A percentile compares a stretch with the other conserved stretches of the same genome.
Conservation (phyloP, 306 rosid species). For the Trifolium pratense region DNA sequence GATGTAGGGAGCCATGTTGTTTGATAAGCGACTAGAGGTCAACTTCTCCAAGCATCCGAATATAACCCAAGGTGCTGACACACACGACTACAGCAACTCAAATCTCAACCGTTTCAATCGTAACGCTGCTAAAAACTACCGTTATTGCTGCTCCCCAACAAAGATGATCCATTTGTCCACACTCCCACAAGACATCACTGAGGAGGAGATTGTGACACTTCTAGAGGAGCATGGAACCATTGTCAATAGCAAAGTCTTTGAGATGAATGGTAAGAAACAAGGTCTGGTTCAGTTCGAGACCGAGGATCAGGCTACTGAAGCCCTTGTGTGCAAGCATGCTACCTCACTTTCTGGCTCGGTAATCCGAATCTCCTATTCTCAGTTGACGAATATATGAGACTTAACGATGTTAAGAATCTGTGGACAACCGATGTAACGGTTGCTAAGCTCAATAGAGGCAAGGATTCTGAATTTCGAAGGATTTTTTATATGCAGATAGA, state of each 20-base stretch:
- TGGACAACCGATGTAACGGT: conserved; percentile 46
- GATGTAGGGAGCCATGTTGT: conserved; percentile 79
- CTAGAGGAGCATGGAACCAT: conserved; percentile 85
- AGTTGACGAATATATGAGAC: conserved; percentile 76
- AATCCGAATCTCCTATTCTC: conserved; percentile 92
- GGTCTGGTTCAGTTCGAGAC: conserved; percentile 87
- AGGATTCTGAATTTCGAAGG: conserved; percentile 58
- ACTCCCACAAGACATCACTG: conserved; percentile 84
- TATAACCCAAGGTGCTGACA: conserved; percentile 95
- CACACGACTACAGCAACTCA: conserved; percentile 85
- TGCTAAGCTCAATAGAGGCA: conserved; percentile 47
- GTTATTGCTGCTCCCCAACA: conserved; percentile 97
- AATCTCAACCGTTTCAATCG: conserved; percentile 98
- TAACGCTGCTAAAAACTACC: conserved; percentile 96
- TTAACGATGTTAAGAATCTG: conserved; percentile 20
- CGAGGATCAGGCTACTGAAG: conserved; percentile 97
- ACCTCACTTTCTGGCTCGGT: conserved; percentile 75
- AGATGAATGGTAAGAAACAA: conserved; percentile 98
- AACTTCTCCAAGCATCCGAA: conserved; percentile 92
- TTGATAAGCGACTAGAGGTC: conserved; percentile 92
- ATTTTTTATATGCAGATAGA: conserved; percentile 56
- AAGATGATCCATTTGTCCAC: conserved; percentile 95
- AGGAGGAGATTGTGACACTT: conserved; percentile 83
- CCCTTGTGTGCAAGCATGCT: conserved; percentile 97
- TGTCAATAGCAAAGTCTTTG: conserved; percentile 80